Evolutionary conservation across 257 asterid species (phyloP).

Genomic region (Plantago major): DNA sequence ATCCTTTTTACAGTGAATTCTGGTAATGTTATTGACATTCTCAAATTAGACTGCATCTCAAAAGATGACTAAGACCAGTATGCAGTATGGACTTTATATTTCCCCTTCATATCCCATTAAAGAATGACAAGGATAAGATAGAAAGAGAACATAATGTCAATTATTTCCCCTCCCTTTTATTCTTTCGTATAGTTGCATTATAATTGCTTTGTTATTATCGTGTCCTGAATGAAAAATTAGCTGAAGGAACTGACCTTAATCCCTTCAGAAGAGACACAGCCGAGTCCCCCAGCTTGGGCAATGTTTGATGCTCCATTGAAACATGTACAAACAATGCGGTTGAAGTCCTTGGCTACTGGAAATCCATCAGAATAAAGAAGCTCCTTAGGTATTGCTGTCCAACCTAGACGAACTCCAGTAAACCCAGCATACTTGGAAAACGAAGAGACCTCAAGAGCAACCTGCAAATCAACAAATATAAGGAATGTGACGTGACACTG

Average conservation of each 20-base stretch:
- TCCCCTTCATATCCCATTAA: too few relatives aligned
- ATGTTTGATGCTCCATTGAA: slow-evolving; percentile 96
- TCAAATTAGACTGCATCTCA: neutral
- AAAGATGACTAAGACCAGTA: too few relatives aligned
- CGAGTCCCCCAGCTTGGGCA: slow-evolving; percentile 95
- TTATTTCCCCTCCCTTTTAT: neutral
- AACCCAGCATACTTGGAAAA: slow-evolving; percentile 95
- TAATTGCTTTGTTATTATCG: neutral
- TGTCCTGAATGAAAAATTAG: neutral
- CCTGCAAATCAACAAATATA: slow-evolving; percentile 42
- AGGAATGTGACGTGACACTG: neutral
- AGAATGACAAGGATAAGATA: too few relatives aligned
- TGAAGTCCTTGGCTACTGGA: slow-evolving; percentile 89
- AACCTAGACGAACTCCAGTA: slow-evolving; percentile 97
- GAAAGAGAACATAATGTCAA: too few relatives aligned
- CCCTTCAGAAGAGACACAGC: slow-evolving; percentile 85
- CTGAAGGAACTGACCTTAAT: slow-evolving; percentile 54
- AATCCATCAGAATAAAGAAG: slow-evolving; percentile 87
- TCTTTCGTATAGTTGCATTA: neutral
- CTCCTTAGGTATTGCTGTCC: slow-evolving; percentile 90
- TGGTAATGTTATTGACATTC: neutral
- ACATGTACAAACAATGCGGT: slow-evolving; percentile 88
- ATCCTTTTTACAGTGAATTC: neutral
- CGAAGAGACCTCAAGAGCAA: slow-evolving; percentile 94
- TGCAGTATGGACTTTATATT: too few relatives aligned